phyloP scores from a whole-genome alignment of 129 eudicot species.

The Glebionis coronaria region DNA sequence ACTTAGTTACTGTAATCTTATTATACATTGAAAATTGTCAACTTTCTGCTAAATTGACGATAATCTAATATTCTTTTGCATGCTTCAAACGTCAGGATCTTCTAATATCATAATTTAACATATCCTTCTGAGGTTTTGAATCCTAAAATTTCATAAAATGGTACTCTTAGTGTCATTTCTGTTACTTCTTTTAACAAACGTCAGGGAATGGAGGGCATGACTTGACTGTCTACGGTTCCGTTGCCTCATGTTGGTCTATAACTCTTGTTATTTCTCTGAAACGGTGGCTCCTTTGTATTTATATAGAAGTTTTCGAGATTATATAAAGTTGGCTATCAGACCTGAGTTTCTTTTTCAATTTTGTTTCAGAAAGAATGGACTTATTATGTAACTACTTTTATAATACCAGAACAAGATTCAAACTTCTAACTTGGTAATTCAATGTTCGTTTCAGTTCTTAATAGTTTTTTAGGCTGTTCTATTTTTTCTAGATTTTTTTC shows the following conservation, averaged over 20 bases:
- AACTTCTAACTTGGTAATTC: slow-evolving; percentile 61
- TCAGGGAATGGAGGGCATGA: too few species aligned
- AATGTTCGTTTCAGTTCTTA: slow-evolving; percentile 5
- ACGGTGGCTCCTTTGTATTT: slow-evolving; percentile 1
- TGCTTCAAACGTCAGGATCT: background rate
- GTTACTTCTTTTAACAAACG: too few species aligned
- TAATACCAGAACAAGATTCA: slow-evolving; percentile 74
- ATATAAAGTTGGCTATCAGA: too few species aligned
- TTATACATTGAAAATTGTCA: background rate
- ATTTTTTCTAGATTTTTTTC: slow-evolving; percentile 11
- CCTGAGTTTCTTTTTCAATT: slow-evolving; percentile 8
- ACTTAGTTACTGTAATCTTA: background rate
- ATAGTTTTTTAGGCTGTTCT: background rate
- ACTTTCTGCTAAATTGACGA: background rate
- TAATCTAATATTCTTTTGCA: background rate
- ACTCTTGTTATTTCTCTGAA: background rate
- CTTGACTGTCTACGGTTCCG: too few species aligned
- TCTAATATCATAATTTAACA: background rate
- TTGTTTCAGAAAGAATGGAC: slow-evolving; percentile 52
- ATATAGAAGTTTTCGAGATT: background rate
- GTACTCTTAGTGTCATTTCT: too few species aligned
- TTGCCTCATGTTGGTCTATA: slow-evolving; percentile 13
- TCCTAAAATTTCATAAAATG: too few species aligned
- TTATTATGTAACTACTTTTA: slow-evolving; percentile 58
- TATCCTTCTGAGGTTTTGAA: background rate